Percentiles rank a stretch among this genome's conserved stretches.
phyloP scores from a whole-genome alignment of 1,284 basidiomycete species.

The Sporisorium reilianum region DNA sequence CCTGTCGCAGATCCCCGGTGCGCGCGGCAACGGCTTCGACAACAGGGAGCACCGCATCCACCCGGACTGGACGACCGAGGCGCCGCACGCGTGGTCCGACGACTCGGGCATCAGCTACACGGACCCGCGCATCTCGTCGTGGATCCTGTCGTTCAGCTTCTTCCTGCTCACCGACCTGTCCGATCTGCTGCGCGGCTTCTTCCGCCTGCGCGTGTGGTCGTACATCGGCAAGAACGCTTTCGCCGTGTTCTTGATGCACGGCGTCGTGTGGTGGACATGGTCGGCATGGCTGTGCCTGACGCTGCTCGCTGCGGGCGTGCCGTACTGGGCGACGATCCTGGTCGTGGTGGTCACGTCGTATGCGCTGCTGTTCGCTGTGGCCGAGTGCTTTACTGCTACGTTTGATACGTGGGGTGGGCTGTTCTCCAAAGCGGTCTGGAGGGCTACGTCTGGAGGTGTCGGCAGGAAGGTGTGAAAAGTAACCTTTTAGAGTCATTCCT shows the following conservation, averaged over 20 bases:
- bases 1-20: constrained; percentile 35
- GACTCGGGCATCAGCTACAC: constrained; percentile 39
- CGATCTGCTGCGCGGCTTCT: constrained; percentile 55
- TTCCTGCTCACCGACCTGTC: constrained; percentile 60
- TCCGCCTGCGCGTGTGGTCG: constrained; percentile 56
- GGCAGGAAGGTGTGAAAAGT: constrained; percentile 42
- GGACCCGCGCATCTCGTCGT: constrained; percentile 46
- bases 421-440: constrained; percentile 58
- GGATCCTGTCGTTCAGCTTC: constrained; percentile 54
- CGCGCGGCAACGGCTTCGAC: constrained; percentile 41
- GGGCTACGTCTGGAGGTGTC: constrained; percentile 53
- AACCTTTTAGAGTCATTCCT: background rate
- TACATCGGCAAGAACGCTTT: constrained; percentile 59
- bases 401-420: constrained; percentile 59
- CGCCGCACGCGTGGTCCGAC: constrained; percentile 36
- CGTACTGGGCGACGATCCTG: constrained; percentile 62
- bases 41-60: constrained; percentile 48
- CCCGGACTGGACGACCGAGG: constrained; percentile 47
- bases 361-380: constrained; percentile 42
- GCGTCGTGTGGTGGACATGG: constrained; percentile 62
- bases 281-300: constrained; percentile 56
- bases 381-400: constrained; percentile 58
- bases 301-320: constrained; percentile 44
- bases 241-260: constrained; percentile 60
- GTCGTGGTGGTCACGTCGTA: constrained; percentile 58